Percentiles rank a stretch among this genome's conserved stretches.
Conservation (phyloP, 2,329 filamentous ascomycete genomes). For the Fusarium agapanthi region DNA sequence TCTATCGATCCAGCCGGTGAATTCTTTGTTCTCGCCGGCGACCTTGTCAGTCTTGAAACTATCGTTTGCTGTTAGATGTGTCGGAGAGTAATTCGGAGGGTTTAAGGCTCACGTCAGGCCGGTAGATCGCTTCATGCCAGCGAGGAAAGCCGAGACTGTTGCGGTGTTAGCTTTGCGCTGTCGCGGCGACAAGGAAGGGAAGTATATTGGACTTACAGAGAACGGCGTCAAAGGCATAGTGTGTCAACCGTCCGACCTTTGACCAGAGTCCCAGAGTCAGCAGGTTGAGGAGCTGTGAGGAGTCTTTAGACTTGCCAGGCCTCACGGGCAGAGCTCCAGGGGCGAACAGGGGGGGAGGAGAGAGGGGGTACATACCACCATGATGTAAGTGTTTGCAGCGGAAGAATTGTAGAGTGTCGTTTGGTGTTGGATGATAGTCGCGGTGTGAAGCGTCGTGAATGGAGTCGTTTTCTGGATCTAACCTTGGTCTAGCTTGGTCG, state of each 20-base stretch:
- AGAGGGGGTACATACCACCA: slow-evolving; percentile 45
- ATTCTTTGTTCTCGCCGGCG: slow-evolving; percentile 79
- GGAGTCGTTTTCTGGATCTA: slow-evolving; percentile 29
- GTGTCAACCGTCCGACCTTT: slow-evolving; percentile 91
- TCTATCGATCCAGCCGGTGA: slow-evolving; percentile 89
- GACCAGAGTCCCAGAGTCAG: slow-evolving; percentile 74
- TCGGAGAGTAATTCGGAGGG: background rate
- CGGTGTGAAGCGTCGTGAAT: slow-evolving; percentile 30
- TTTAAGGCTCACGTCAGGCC: slow-evolving; percentile 88
- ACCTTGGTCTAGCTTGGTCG: slow-evolving; percentile 23
- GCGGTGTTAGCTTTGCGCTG: background rate
- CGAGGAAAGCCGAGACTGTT: slow-evolving; percentile 91
- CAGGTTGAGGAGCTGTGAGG: slow-evolving; percentile 68
- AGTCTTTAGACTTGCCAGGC: slow-evolving; percentile 48
- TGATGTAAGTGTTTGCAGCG: slow-evolving; percentile 31
- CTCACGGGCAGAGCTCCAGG: slow-evolving; percentile 35
- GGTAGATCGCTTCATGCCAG: slow-evolving; percentile 96
- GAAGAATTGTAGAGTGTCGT: background rate
- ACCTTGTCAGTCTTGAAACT: slow-evolving; percentile 91
- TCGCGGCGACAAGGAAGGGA: background rate
- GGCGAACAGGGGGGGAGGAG: background rate
- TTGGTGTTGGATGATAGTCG: slow-evolving; percentile 6
- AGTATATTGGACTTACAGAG: slow-evolving; percentile 69
- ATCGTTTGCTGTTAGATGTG: slow-evolving; percentile 45
- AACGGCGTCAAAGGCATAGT: slow-evolving; percentile 96